Evolutionary conservation across 2,329 filamentous ascomycete species (phyloP), one percentile per base, ranked within the genome.

Genomic region (Bipolaris zeicola): DNA sequence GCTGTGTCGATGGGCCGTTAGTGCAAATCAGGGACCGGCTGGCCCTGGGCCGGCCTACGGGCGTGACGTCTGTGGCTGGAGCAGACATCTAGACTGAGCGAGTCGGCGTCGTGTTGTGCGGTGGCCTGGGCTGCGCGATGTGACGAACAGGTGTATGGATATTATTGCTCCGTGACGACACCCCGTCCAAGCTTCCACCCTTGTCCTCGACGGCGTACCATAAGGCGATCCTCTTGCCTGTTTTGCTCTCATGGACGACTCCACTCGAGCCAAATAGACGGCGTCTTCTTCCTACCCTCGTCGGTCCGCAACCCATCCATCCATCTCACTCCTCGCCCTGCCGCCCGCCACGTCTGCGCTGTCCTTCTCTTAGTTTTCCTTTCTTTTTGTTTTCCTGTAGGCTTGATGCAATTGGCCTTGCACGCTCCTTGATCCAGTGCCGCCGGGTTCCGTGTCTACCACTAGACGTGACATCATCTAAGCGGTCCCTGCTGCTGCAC

Each of bases 381-480:
- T 13, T 31, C 10, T 31, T 24, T 45, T 20, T 44, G 41, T 51
- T 44, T 47, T 36, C 8, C 47, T n/a, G 11, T 24, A n/a, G 26
- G 49, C 38, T 36, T 31, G 36, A 24, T 49, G 42, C 53, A 33
- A 46, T 38, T 43, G 51, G 53, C 53, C 48, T 44, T 51, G 33
- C 36, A 47, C 36, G 44, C 31, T 42, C 48, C 42, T 49, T 53
- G 43, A 53, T 44, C 38, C 54, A 44, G 11, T 37, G 53, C 39
- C 52, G 54, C 60, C 47, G 22, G 39, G 50, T 53, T 57, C 50
- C 55, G 57, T 16, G 18, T 42, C 28, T 31, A 13, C 28, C 11
- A 24, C 53, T 14, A 49, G 31, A 24, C 44, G 60, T 67, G 61
- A 64, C 66, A 65, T 67, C 63, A 61, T 64, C 51, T 13, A 52